Evolutionary conservation across 441 rosid species (phyloP).

Genomic region (Kokia cookei): DNA sequence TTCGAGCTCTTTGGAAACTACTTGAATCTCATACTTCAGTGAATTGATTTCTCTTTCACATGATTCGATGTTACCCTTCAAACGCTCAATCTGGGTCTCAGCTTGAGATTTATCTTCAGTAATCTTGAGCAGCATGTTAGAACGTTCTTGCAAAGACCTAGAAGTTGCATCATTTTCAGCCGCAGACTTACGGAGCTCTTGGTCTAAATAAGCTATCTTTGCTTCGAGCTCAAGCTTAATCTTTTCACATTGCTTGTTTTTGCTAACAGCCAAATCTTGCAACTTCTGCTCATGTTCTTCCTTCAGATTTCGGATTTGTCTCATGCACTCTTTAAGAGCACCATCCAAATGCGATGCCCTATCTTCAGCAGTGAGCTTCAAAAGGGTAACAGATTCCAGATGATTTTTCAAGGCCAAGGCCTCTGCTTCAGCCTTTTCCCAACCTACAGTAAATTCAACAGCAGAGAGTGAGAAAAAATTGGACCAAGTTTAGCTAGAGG

Average conservation of each 20-base stretch:
- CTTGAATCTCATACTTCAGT: slow-evolving; percentile 77
- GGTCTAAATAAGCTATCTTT: slow-evolving; percentile 61
- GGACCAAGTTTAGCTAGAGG: background rate
- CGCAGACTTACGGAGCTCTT: slow-evolving; percentile 65
- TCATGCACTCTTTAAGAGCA: slow-evolving; percentile 95
- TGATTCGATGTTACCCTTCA: slow-evolving; percentile 73
- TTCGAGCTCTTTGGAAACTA: slow-evolving; percentile 78
- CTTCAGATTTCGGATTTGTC: slow-evolving; percentile 82
- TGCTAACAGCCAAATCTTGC: slow-evolving; percentile 58
- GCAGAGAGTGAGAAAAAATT: background rate
- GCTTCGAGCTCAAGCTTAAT: slow-evolving; percentile 68
- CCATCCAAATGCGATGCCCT: slow-evolving; percentile 86
- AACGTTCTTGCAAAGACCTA: slow-evolving; percentile 83
- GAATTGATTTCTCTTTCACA: slow-evolving; percentile 88
- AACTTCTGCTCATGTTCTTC: slow-evolving; percentile 85
- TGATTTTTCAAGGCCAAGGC: slow-evolving; percentile 80
- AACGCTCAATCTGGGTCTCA: slow-evolving; percentile 77
- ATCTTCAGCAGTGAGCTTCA: slow-evolving; percentile 87
- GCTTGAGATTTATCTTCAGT: slow-evolving; percentile 79
- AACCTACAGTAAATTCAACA: slow-evolving; percentile 43
- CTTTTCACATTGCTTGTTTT: slow-evolving; percentile 72
- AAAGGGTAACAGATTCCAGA: slow-evolving; percentile 75
- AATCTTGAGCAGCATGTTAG: slow-evolving; percentile 70
- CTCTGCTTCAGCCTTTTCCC: slow-evolving; percentile 99
- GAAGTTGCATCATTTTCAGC: slow-evolving; percentile 77